A percentile compares a stretch with the other conserved stretches of the same genome.
Conservation (phyloP, 495 filamentous ascomycete genomes). For the Aspergillus incahuasiensis region DNA sequence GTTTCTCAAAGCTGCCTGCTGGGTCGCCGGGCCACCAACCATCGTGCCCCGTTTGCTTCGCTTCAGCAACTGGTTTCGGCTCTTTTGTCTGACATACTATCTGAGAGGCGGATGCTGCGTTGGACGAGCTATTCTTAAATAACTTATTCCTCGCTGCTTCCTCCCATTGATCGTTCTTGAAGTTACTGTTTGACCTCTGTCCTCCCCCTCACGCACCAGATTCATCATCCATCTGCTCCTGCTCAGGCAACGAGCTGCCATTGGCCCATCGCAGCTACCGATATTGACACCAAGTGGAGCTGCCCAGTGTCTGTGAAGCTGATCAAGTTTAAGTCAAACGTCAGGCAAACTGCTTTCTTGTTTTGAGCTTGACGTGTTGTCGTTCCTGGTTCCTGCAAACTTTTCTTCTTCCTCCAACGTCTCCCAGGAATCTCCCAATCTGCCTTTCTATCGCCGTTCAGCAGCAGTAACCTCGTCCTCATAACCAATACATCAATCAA, state of each 20-base stretch:
- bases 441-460: background rate
- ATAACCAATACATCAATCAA: background rate
- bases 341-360: background rate
- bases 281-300: background rate
- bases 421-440: background rate
- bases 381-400: background rate
- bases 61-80: background rate
- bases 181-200: background rate
- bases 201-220: background rate
- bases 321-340: background rate
- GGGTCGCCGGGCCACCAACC: background rate
- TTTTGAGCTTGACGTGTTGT: background rate
- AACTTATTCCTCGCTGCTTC: background rate
- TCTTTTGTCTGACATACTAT: background rate
- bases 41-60: background rate
- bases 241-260: background rate
- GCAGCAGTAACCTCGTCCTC: background rate
- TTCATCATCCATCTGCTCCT: background rate
- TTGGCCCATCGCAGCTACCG: background rate
- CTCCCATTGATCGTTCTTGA: slow-evolving; percentile 13
- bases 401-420: background rate
- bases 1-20: background rate
- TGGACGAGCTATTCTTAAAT: slow-evolving; percentile 12
- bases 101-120: background rate
- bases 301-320: background rate